Evolutionary conservation across 2,329 filamentous ascomycete genomes (phyloP).

Genomic region (Colletotrichum melonis): DNA sequence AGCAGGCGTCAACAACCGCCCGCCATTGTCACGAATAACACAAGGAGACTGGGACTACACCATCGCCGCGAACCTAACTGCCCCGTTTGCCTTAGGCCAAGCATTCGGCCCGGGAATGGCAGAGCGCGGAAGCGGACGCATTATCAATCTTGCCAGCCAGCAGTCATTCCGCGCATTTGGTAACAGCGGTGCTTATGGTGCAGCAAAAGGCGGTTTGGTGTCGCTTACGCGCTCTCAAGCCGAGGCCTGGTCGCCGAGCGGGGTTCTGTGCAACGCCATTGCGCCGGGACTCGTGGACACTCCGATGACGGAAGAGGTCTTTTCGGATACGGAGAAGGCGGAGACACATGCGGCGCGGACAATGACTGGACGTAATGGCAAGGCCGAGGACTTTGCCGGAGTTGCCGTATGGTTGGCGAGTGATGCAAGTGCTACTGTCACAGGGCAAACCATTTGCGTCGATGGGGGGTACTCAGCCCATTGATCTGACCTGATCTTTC

Average conservation of each 20-base stretch:
- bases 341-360: conserved; percentile 42
- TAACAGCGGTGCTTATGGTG: conserved; percentile 48
- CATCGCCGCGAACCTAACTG: conserved; percentile 47
- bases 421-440: conserved; percentile 45
- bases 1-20: conserved; percentile 44
- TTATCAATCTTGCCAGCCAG: conserved; percentile 48
- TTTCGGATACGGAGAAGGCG: conserved; percentile 38
- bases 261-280: conserved; percentile 48
- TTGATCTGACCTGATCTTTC: not conserved
- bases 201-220: conserved; percentile 45
- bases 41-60: conserved; percentile 44
- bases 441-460: conserved; percentile 48
- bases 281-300: conserved; percentile 47
- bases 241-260: conserved; percentile 47
- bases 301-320: conserved; percentile 39
- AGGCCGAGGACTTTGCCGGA: conserved; percentile 46
- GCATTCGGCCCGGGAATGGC: conserved; percentile 47
- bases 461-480: conserved; percentile 48
- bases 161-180: conserved; percentile 46
- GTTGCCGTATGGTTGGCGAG: conserved; percentile 45
- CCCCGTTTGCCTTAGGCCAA: conserved; percentile 46
- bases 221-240: conserved; percentile 47
- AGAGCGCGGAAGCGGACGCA: conserved; percentile 43
- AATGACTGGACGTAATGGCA: conserved; percentile 46
- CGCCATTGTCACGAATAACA: conserved; percentile 44